Conservation (phyloP, 1,139 yeast species). For the Blastobotrys capitulatus region DNA sequence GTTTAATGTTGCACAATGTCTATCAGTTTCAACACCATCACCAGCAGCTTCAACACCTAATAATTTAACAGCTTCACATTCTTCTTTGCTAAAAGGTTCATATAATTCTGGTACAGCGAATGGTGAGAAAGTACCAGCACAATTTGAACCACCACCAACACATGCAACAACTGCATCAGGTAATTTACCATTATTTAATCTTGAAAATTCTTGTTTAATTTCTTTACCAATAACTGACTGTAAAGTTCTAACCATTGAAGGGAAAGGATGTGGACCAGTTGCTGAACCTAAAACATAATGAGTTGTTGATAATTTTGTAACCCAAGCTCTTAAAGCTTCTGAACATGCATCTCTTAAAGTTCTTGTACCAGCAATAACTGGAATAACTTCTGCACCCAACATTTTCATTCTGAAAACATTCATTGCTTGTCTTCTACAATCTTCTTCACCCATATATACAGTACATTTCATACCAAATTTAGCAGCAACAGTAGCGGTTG, state of each 20-base stretch:
- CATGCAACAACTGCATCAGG: conserved; percentile 97
- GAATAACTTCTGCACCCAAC: conserved; percentile 89
- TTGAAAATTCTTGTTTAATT: conserved; percentile 83
- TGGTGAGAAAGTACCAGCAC: conserved; percentile 93
- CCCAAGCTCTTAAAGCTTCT: conserved; percentile 97
- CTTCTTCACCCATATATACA: conserved; percentile 99
- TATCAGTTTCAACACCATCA: conserved; percentile 81
- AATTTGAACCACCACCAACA: conserved; percentile 98
- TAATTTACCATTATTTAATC: conserved; percentile 68
- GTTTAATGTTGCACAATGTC: conserved; percentile 89
- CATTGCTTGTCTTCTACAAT: conserved; percentile 95
- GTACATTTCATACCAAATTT: conserved; percentile 93
- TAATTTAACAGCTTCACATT: conserved; percentile 68
- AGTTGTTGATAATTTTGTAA: conserved; percentile 73
- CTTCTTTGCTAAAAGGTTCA: conserved; percentile 46
- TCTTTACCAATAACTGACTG: conserved; percentile 96
- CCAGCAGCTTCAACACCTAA: conserved; percentile 99
- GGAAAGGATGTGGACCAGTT: conserved; percentile 99
- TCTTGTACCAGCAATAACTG: conserved; percentile 91
- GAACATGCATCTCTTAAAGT: conserved; percentile 97
- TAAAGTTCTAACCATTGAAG: conserved; percentile 95
- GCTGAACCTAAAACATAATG: conserved; percentile 98
- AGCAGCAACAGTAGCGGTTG: conserved; percentile 99
- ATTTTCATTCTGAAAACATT: conserved; percentile 97
- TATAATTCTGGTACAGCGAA: conserved; percentile 62